Conservation (phyloP, 1,284 basidiomycete genomes). For the Agroathelia rolfsii region DNA sequence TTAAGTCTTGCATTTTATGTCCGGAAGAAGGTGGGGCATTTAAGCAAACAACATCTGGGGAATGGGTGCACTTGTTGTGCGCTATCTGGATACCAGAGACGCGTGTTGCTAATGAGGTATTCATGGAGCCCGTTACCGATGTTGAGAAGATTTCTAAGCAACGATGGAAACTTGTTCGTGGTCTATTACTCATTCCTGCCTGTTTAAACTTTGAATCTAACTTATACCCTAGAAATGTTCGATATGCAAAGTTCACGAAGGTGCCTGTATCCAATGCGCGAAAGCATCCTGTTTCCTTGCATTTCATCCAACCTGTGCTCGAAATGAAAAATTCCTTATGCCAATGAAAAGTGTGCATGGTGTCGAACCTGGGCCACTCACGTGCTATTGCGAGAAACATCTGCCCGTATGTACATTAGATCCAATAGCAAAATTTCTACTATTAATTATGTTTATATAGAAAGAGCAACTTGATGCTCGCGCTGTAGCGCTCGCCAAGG, state of each 20-base stretch:
- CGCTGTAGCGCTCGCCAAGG: conserved; percentile 41
- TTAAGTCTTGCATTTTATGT: conserved; percentile 84
- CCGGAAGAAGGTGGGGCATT: conserved; percentile 97
- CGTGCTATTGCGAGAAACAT: conserved; percentile 83
- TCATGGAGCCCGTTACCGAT: conserved; percentile 97
- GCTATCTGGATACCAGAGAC: conserved; percentile 98
- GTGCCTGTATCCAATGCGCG: conserved; percentile 96
- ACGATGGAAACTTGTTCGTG: conserved; percentile 85
- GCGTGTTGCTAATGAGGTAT: conserved; percentile 87
- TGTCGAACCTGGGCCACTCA: conserved; percentile 57
- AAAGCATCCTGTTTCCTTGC: conserved; percentile 88
- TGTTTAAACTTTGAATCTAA: conserved; percentile 7
- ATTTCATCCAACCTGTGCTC: conserved; percentile 92
- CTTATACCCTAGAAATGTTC: conserved; percentile 61
- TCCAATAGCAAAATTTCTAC: too few species aligned
- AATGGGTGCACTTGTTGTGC: conserved; percentile 96
- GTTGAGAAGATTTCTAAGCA: conserved; percentile 84
- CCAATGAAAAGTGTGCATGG: conserved; percentile 83
- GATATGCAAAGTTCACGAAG: conserved; percentile 72
- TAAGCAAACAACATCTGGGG: conserved; percentile 89
- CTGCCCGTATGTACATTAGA: conserved; percentile 70
- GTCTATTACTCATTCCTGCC: background rate
- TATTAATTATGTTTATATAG: conserved; percentile 23
- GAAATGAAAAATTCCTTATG: conserved; percentile 73
- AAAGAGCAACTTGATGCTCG: conserved; percentile 60